phyloP scores from a whole-genome alignment of 2,329 filamentous ascomycete genomes.

The Penicillium sp. region DNA sequence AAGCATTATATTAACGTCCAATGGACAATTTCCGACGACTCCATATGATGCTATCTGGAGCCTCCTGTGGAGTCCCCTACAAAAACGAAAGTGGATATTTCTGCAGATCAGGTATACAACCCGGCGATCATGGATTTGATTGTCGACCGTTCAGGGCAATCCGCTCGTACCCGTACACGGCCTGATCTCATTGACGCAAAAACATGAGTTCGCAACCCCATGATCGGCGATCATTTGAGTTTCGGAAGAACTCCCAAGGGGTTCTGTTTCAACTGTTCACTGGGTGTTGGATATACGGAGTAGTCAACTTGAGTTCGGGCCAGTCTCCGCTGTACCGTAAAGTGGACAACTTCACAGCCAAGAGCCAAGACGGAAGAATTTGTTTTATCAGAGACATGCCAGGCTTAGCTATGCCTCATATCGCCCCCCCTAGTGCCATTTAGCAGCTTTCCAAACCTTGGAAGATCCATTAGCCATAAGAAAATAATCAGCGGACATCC shows the following conservation, averaged over 20 bases:
- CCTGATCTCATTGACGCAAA: conserved; percentile 17
- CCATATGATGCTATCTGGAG: neutral
- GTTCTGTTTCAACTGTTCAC: neutral
- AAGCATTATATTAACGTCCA: neutral
- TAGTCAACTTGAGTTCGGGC: no score
- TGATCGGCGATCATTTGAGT: conserved; percentile 8
- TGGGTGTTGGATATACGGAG: no score
- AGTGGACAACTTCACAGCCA: neutral
- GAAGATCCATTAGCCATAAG: neutral
- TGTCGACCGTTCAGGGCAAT: neutral
- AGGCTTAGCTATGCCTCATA: neutral
- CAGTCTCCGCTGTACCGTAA: neutral
- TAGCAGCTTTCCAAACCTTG: no score
- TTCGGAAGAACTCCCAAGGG: neutral
- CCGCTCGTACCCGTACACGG: neutral
- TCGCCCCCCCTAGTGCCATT: no score
- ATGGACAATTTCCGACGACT: neutral
- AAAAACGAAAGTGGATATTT: neutral
- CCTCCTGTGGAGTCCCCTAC: neutral
- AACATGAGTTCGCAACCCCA: neutral
- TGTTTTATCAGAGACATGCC: neutral
- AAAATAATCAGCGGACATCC: neutral
- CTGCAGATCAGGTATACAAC: neutral
- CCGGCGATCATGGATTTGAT: conserved; percentile 8
- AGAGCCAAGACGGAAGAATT: conserved; percentile 22